Percentiles rank a stretch among this genome's conserved stretches.
Conservation (phyloP, 23 red algal species). For the Gracilariopsis chorda region DNA sequence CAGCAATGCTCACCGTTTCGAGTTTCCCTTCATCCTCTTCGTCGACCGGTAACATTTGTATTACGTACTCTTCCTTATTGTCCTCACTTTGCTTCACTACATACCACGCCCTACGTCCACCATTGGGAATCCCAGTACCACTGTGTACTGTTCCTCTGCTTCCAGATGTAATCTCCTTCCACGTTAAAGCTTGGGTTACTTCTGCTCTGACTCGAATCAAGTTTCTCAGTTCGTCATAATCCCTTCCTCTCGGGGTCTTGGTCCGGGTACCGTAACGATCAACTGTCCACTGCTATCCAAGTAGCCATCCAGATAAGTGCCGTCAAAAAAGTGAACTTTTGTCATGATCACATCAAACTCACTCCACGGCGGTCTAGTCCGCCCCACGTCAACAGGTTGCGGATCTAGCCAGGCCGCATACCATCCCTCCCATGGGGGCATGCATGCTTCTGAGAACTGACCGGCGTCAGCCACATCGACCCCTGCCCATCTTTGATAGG, state of each 20-base stretch:
- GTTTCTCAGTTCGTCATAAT: constrained; percentile 4
- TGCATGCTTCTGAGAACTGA: constrained; percentile 2
- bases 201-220: neutral
- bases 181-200: constrained; percentile 15
- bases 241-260: neutral
- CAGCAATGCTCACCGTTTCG: neutral
- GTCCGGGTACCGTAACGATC: neutral
- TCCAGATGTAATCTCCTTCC: neutral
- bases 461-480: neutral
- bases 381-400: neutral
- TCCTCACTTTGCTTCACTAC: neutral
- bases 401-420: constrained; percentile 26
- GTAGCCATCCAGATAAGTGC: constrained; percentile 1
- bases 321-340: neutral
- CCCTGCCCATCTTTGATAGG: neutral
- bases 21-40: constrained; percentile 5
- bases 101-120: constrained; percentile 16
- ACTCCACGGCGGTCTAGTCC: neutral
- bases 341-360: neutral
- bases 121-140: constrained; percentile 2
- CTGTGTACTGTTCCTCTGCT: neutral
- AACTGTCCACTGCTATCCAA: constrained; percentile 4
- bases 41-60: neutral
- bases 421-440: constrained; percentile 17
- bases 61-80: neutral